These are phyloP conservation scores for Phragmites australis DNA, from an alignment of 176 grass and related monocot species.

Conservation along the genomic window DNA sequence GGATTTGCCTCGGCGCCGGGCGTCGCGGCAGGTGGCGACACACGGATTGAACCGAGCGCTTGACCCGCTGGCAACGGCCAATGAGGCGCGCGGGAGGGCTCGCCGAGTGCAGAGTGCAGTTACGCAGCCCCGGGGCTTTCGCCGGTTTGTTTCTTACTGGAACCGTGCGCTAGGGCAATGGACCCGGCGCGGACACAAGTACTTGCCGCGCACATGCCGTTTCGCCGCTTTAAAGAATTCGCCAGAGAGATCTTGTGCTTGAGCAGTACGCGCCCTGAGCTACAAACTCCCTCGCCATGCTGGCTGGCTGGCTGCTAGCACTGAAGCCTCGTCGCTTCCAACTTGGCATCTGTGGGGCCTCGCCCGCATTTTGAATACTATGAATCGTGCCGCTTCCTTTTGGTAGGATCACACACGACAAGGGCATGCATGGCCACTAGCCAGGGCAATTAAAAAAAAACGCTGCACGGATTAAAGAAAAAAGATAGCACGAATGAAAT, in stretches of 20 bases:
- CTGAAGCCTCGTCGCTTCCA: neutral
- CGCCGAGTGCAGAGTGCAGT: neutral
- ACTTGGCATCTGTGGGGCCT: slow-evolving; percentile 11
- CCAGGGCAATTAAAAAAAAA: neutral
- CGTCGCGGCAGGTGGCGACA: slow-evolving; percentile 5
- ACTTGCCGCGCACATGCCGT: slow-evolving; percentile 47
- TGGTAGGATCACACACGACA: slow-evolving; percentile 53
- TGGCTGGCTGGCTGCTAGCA: neutral
- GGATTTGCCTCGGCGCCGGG: neutral
- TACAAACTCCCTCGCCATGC: neutral
- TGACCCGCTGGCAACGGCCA: neutral
- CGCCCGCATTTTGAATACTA: neutral
- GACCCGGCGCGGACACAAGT: slow-evolving; percentile 22
- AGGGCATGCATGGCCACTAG: slow-evolving; percentile 15
- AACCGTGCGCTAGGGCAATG: slow-evolving; percentile 15
- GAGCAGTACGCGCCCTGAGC: slow-evolving; percentile 24
- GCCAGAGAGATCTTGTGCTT: slow-evolving; percentile 38
- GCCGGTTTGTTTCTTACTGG: slow-evolving; percentile 22
- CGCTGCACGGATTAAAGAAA: neutral
- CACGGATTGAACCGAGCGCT: neutral
- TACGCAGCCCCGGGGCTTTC: neutral
- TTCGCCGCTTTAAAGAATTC: slow-evolving; percentile 33
- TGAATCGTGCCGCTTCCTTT: slow-evolving; percentile 32
- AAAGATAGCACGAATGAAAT: neutral
- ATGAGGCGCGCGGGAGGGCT: neutral